phyloP scores from a whole-genome alignment of 306 rosid species.

The Ammopiptanthus mongolicus region DNA sequence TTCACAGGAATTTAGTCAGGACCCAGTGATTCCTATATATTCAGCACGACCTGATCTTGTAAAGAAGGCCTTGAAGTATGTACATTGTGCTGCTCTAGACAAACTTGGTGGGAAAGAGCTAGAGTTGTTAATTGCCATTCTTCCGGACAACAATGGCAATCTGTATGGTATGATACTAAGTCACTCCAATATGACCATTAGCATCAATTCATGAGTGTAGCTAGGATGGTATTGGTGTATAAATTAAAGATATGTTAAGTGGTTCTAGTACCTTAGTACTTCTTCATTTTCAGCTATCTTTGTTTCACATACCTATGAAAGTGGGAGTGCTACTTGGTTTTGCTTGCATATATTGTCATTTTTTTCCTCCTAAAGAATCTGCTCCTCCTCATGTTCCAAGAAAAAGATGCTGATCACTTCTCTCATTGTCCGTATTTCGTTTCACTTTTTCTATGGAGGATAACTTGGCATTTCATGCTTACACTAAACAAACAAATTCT shows the following conservation, averaged over 20 bases:
- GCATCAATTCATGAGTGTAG: neutral
- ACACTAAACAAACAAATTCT: conserved; percentile 10
- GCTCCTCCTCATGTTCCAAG: neutral
- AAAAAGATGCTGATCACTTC: neutral
- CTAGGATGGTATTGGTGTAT: neutral
- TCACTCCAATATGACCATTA: neutral
- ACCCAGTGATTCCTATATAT: conserved; percentile 38
- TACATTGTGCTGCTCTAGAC: conserved; percentile 32
- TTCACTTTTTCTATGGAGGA: neutral
- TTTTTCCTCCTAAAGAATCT: neutral
- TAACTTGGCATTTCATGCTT: neutral
- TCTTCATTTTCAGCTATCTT: neutral
- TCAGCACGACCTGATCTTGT: conserved; percentile 45
- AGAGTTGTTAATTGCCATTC: conserved; percentile 47
- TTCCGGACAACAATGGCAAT: conserved; percentile 51
- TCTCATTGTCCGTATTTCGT: neutral
- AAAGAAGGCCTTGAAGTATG: conserved; percentile 43
- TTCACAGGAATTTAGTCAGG: conserved; percentile 36
- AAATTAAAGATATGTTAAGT: neutral
- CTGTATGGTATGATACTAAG: conserved; percentile 33
- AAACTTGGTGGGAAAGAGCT: conserved; percentile 46
- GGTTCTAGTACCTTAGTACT: neutral
- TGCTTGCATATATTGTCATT: neutral
- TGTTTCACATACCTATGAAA: neutral
- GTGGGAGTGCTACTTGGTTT: neutral